phyloP scores from a whole-genome alignment of 768 basidiomycete species.

The Lentinula edodes region DNA sequence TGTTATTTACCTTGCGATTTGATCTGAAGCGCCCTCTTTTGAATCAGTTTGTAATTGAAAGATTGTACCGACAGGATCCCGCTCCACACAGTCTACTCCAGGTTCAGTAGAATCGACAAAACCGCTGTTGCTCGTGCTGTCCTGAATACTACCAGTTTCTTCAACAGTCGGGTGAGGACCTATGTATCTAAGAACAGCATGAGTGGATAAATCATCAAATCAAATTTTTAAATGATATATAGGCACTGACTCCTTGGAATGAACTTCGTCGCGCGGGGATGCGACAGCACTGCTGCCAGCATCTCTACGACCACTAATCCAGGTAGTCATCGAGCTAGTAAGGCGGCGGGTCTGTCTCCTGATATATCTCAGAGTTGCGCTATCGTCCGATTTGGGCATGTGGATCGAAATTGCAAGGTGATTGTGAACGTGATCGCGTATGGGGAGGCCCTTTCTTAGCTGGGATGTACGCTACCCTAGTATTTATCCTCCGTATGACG shows the following conservation, averaged over 20 bases:
- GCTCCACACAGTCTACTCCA: too few species aligned
- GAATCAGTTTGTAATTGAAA: too few species aligned
- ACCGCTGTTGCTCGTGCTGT: background rate
- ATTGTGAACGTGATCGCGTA: too few species aligned
- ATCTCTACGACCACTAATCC: background rate
- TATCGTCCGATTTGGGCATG: background rate
- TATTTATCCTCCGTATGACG: background rate
- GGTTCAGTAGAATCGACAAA: too few species aligned
- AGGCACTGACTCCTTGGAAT: background rate
- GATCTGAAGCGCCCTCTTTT: too few species aligned
- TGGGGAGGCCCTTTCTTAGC: too few species aligned
- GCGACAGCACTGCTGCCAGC: background rate
- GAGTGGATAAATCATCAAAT: background rate
- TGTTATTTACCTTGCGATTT: background rate
- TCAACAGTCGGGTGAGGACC: background rate
- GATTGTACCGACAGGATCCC: too few species aligned
- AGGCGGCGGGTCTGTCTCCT: background rate
- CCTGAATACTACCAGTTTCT: background rate
- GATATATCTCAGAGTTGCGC: background rate
- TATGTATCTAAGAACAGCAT: background rate
- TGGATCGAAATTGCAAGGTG: too few species aligned
- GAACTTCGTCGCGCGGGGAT: background rate
- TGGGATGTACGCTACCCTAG: background rate
- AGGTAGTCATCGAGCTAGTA: background rate
- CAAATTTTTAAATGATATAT: background rate